Base-by-base conservation (phyloP, 2,329 filamentous ascomycete species). In the Talaromyces sp. region DNA sequence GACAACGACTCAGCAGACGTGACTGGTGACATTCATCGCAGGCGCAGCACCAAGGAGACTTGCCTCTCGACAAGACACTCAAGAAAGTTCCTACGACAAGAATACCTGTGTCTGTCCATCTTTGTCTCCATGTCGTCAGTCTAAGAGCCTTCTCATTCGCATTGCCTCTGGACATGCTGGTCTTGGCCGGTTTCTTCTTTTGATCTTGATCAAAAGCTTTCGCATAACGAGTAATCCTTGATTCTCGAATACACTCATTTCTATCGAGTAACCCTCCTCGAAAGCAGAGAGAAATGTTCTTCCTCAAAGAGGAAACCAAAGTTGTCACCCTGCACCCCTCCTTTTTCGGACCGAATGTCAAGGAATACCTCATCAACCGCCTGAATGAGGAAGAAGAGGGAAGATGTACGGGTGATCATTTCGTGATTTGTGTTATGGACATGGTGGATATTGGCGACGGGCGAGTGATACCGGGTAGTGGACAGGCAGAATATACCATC, bases 371-470 rank as follows among this genome's bases (percentile, higher is more conserved):
- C 47, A 94, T 91, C 61, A 90, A 90, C 71, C 93, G 94, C 79
- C 87, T 99, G 33, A 86, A 97, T 69, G 90, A 91, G 74, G 94
- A 98, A 76, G 92, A 97, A 68, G 95, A 99, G 81, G 95, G 95
- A 27, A 94, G 91, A 49, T 97, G 93, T 79, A 95, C 93, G 3
- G 95, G 95, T 66, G 92, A 92, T 77, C 97, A 96, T 83, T 98
- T 95, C 79, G 96, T 99, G 75, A 95, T 99, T 72, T 95, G 93
- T 75, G 96, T 99, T 73, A 94, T 99, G 87, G 93, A 97, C 78
- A 91, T 93, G 58, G 93, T 96, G 73, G 91, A 97, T 71, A 94
- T 98, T 73, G 96, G 92, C 17, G 93, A 97, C 74, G 93, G 93
- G 13, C 90, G 92, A 71, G 94, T 99, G 68, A 86, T 97, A 64